Base-by-base conservation (phyloP, 495 filamentous ascomycete genomes). In the Penicillium goetzii region DNA sequence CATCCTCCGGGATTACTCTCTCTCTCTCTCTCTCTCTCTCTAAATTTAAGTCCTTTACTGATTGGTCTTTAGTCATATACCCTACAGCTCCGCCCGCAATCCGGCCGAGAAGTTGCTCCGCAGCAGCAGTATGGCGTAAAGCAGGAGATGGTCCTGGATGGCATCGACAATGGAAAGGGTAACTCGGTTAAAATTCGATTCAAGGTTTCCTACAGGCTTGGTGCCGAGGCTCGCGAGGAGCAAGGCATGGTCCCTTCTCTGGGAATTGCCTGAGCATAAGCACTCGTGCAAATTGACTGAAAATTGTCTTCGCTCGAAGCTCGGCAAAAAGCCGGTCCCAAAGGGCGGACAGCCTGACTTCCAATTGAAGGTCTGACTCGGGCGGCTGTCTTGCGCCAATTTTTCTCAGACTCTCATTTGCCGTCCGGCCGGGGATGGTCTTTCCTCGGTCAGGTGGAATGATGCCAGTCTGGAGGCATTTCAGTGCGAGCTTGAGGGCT, bases 241-340 rank as follows among this genome's bases (percentile, higher is more conserved):
- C 92, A 91, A 76, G 95, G 94, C 19, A 92, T 96, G 82, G 89
- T 98, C 60, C 84, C 88, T n/a, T 83, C 89, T 58, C 85, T 99
- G 72, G 90, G 90, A 3, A 84, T 97, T 75, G 83, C 89, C 50
- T 89, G 72, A 53, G 38, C 9, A 47, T 19, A 21, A 25, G 43
- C 25, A 57, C 30, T 33, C 34, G 2, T 23, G n/a, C 10, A 9
- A 28, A 55, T 28, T 25, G 30, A 25, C 25, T 30, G 25, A 26
- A 30, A 2, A 30, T 8, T 51, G 25, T 30, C 14, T 51, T 30
- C 12, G 11, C 25, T 51, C 12, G 2, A 30, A 30, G 25, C 2
- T 51, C 47, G 15, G 47, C 10, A 12, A 14, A 14, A 51, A 1
- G 26, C 25, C 6, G 25, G 47, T 51, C 47, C 47, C 47, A 51